Base-by-base conservation (phyloP, 441 rosid species). In the Croton laevigatus region DNA sequence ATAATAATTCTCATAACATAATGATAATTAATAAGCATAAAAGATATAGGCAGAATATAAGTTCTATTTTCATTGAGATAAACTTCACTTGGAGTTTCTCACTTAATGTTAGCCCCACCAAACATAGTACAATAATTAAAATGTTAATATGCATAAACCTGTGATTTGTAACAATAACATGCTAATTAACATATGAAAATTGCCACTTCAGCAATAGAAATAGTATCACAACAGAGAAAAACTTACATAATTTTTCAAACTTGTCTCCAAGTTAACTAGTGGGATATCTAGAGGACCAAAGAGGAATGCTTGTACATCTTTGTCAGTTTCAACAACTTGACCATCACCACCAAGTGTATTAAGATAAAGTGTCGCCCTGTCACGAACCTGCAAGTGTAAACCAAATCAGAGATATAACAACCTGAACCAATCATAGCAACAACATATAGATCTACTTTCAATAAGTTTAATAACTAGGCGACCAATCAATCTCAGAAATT, bases 281-380 rank as follows among this genome's bases (percentile, higher is more conserved):
- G 99, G 99, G 23, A 85, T 81, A 73, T 91, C 97, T 60, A 95
- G 73, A 22, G 90, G 85, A 45, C 91, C 97, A 84, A 95, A 92
- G 62, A 95, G 92, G 74, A 92, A 89, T 53, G 72, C 86, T 73
- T 86, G 87, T 72, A 81, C 86, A 54, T 81, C 88, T 76, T 83
- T 79, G 55, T 84, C 92, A 73, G 97, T 82, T 82, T 89, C 92
- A 75, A 82, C 82, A 53, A 75, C 88, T 62, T 84, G 64, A 77
- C 86, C 94, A 76, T 91, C 93, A 61, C 80, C 89, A 54, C 88
- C 95, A 79, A 95, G 87, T 34, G 88, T 80, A 70, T 87, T 91
- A 73, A 95, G 78, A 87, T 88, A 95, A 45, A 95, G 86, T n/a
- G 99, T 95, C 52, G 99, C 97, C 79, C 99, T 86, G 83, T 95